These are phyloP conservation scores for Ciborinia camelliae DNA, from an alignment of 2,329 filamentous ascomycete species.

Conservation along the genomic window DNA sequence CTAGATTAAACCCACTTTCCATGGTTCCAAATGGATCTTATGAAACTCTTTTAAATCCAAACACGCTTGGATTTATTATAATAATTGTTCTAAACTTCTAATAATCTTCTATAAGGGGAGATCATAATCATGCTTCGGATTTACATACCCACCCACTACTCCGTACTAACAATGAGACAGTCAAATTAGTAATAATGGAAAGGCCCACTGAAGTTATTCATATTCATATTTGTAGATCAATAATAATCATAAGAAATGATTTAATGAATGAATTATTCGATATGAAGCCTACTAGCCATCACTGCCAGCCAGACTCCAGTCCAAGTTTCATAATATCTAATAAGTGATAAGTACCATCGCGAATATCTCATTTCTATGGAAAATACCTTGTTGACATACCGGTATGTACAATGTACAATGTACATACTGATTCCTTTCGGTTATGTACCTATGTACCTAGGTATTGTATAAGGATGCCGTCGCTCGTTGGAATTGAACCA, in stretches of 20 bases:
- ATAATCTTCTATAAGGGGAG: too few species aligned
- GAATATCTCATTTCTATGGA: background rate
- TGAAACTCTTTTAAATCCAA: background rate
- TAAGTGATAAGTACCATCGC: too few species aligned
- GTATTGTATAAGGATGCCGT: background rate
- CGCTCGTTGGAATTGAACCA: constrained; percentile 15
- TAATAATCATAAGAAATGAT: constrained; percentile 9
- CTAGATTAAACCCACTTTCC: constrained; percentile 9
- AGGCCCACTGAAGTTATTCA: background rate
- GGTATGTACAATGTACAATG: too few species aligned
- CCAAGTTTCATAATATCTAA: background rate
- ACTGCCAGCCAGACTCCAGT: constrained; percentile 1
- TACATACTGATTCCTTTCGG: constrained; percentile 6
- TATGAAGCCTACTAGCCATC: too few species aligned
- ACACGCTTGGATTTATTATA: constrained; percentile 5
- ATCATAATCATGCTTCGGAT: constrained; percentile 12
- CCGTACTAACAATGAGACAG: too few species aligned
- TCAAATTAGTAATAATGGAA: background rate
- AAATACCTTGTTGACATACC: background rate
- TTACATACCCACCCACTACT: background rate
- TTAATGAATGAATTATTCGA: constrained; percentile 2
- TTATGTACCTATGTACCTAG: too few species aligned
- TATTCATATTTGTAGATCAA: constrained; percentile 9
- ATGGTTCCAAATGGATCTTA: constrained; percentile 1
- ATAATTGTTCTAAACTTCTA: constrained; percentile 2